Evolutionary conservation across 116 monocot genomes (phyloP), one percentile per base, ranked within the genome.

Genomic region (Thalassia testudinum): DNA sequence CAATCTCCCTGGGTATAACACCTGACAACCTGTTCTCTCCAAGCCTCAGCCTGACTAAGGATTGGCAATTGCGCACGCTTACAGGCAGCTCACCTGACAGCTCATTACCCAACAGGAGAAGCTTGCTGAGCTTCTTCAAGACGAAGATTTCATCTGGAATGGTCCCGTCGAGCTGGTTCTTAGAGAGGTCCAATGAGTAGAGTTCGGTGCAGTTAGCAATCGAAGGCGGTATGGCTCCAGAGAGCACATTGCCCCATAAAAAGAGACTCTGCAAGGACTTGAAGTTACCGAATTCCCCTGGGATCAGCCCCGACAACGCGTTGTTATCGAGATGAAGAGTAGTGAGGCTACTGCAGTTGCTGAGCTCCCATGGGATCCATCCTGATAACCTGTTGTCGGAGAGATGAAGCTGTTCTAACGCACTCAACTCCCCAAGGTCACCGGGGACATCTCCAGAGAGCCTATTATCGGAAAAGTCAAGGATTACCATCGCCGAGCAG

Each of bases 291-390:
- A 87, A 27, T 54, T 75, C 60, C 47, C 5, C 29, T 14, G 83
- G 87, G 44, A 92, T 83, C 0, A 56, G 34, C 17, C 87, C 83
- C 4, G 87, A 73, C 1, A 92, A 21, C n/a, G 27, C 55, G 24
- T 92, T 83, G 70, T 80, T 87, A 34, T 87, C 86, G 27, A 92
- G 77, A 63, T 92, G 87, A n/a, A 92, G 66, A 0, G 80, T 66
- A 0, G 92, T 83, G 24, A 92, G 34, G 71, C 87, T 87, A 22
- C 68, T 86, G 52, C 77, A 83, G 44, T 87, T 83, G 63, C 75
- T 69, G 20, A 92, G 47, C 63, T 68, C 68, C 40, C 25, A n/a
- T 5, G 92, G 92, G 25, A 92, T 64, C 0, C 58, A 23, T 10
- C 92, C 87, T 0, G 66, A 21, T 20, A 87, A 65, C 65, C 50